Evolutionary conservation across 768 basidiomycete genomes (phyloP).

Genomic region (Lyophyllum atratum): DNA sequence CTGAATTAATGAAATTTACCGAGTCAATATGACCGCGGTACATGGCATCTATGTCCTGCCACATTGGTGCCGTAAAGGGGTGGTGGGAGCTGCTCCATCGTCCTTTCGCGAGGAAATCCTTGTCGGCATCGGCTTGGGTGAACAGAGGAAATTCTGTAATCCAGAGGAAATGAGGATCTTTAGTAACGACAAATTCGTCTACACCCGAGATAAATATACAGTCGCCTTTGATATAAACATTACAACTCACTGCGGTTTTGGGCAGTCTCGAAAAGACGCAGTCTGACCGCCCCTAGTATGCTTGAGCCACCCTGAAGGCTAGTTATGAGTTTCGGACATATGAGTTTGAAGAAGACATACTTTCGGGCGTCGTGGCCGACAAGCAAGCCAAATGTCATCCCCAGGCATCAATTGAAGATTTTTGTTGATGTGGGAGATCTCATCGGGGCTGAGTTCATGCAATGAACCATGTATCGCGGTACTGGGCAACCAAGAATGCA

Average conservation of each 20-base stretch:
- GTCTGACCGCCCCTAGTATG: constrained; percentile 68
- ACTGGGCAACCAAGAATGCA: constrained; percentile 46
- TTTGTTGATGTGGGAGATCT: constrained; percentile 37
- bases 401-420: constrained; percentile 46
- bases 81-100: constrained; percentile 94
- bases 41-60: constrained; percentile 80
- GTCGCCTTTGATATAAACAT: constrained; percentile 1
- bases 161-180: constrained; percentile 86
- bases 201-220: constrained; percentile 16
- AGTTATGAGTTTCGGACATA: constrained; percentile 21
- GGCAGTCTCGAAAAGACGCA: constrained; percentile 67
- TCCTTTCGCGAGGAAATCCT: constrained; percentile 81
- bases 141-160: constrained; percentile 96
- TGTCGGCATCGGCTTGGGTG: constrained; percentile 83
- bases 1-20: constrained; percentile 33
- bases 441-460: constrained; percentile 18
- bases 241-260: constrained; percentile 56
- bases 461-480: constrained; percentile 26
- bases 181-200: constrained; percentile 60
- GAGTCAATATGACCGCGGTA: constrained; percentile 66
- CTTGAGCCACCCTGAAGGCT: constrained; percentile 81
- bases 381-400: constrained; percentile 60
- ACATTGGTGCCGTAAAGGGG: constrained; percentile 96
- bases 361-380: constrained; percentile 51
- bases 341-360: constrained; percentile 35